Percentiles rank a stretch among this genome's conserved stretches.
phyloP scores from a whole-genome alignment of 495 filamentous ascomycete species.

The Hypoxylon lenormandii region DNA sequence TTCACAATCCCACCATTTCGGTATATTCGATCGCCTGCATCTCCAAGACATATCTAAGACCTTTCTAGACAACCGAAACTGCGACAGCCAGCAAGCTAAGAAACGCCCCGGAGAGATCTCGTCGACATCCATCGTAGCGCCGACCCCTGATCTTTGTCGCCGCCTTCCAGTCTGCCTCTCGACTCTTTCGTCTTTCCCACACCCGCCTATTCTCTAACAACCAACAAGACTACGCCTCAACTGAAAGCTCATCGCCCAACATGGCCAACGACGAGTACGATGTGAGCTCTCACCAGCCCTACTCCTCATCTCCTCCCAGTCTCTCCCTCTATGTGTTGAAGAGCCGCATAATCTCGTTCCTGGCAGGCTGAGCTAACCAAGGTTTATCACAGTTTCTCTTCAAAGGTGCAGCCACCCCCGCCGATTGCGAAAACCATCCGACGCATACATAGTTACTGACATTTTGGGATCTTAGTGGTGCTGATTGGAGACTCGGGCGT shows the following conservation, averaged over 20 bases:
- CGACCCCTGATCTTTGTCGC: slow-evolving; percentile 34
- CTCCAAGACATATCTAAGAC: slow-evolving; percentile 40
- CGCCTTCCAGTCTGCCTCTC: slow-evolving; percentile 24
- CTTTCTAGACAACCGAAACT: slow-evolving; percentile 27
- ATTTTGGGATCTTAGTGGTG: slow-evolving; percentile 74
- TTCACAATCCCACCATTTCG: slow-evolving; percentile 34
- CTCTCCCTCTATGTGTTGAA: too few species aligned
- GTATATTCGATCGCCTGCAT: slow-evolving; percentile 40
- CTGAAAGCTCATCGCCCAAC: slow-evolving; percentile 47
- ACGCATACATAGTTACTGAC: slow-evolving; percentile 51
- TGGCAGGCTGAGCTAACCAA: slow-evolving; percentile 51
- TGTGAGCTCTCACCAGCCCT: slow-evolving; percentile 70
- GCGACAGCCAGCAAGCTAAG: slow-evolving; percentile 26
- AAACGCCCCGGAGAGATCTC: slow-evolving; percentile 9
- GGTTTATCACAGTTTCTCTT: slow-evolving; percentile 84
- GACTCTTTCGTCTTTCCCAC: slow-evolving; percentile 8
- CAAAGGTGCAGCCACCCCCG: slow-evolving; percentile 76
- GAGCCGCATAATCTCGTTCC: slow-evolving; percentile 21
- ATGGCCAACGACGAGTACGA: slow-evolving; percentile 99
- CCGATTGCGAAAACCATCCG: slow-evolving; percentile 27
- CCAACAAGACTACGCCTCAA: slow-evolving; percentile 19
- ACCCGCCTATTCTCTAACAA: slow-evolving; percentile 6
- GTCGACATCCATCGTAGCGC: slow-evolving; percentile 27
- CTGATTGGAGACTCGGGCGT: slow-evolving; percentile 98
- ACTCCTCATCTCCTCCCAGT: slow-evolving; percentile 10